Evolutionary conservation across 73 alveolate genomes (phyloP), one percentile per base, ranked within the genome.

Genomic region (Blepharisma stoltei): DNA sequence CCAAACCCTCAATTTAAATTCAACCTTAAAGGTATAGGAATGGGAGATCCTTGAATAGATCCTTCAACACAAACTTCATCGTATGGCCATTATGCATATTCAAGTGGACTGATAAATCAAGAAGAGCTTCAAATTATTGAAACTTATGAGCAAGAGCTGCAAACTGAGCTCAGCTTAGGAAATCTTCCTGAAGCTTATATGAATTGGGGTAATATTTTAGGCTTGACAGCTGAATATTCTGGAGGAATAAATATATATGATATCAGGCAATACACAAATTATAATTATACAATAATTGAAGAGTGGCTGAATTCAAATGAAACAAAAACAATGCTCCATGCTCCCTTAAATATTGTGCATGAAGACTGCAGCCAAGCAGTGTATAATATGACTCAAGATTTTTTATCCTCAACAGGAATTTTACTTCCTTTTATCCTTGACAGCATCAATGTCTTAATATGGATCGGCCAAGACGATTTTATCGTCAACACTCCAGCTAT

Each of bases 401-500:
- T 87, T 86, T 46, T 82, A 66, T 49, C 71, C 21, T 54, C 85
- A 54, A 75, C 78, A 4, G 85, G 86, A 46, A 67, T 86, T 32
- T 48, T 80, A 65, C 83, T 86, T 11, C 55, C 70, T 5, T 54
- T 3, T 49, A 76, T 85, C 20, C 78, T 82, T 9, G 76, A 81
- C 48, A 76, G 25, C 20, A 55, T 82, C 32, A 55, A 68, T 14
- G 83, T 86, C 20, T 86, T 86, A 6, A 86, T 86, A 48, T 86
- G 81, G 73, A 48, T 78, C 6, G 93, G 93, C 6, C 89, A 81
- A 38, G 76, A 82, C 46, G 93, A 86, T 53, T 81, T 86, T 79
- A 79, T 86, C 50, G 77, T 86, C 77, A 81, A 81, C 84, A 73
- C 89, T 83, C 85, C 89, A 68, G 89, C 87, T 11, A 85, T 86